Conservation (phyloP, 2,329 filamentous ascomycete species). For the Tolypocladium inflatum region DNA sequence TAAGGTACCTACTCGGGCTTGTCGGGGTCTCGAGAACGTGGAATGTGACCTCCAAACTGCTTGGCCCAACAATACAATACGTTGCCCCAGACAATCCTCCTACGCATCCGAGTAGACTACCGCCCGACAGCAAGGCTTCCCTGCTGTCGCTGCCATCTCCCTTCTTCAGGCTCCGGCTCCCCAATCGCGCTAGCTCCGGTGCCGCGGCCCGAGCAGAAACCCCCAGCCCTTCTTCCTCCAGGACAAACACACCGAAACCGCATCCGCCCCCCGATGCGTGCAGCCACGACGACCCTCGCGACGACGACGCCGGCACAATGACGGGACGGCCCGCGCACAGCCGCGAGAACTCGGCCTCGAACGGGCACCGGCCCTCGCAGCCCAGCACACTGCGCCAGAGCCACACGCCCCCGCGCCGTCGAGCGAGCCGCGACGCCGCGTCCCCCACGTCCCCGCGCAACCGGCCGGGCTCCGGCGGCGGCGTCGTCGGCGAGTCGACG, state of each 20-base stretch:
- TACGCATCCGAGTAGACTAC: neutral
- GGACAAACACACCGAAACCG: neutral
- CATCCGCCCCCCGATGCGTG: neutral
- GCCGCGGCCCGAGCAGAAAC: neutral
- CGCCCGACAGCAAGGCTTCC: neutral
- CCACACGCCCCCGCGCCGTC: slow-evolving; percentile 23
- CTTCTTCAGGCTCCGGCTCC: neutral
- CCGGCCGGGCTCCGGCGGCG: neutral
- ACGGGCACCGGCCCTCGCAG: slow-evolving; percentile 27
- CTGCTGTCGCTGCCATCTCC: neutral
- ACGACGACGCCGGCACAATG: slow-evolving; percentile 11
- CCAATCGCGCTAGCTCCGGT: neutral
- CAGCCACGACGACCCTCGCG: neutral
- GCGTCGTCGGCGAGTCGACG: slow-evolving; percentile 36
- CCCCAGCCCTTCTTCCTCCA: neutral
- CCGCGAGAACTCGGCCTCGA: slow-evolving; percentile 16
- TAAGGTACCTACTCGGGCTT: no score
- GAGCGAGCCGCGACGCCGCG: slow-evolving; percentile 8
- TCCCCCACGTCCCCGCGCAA: neutral
- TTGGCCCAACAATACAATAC: neutral
- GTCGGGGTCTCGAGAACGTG: neutral
- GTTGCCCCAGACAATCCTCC: neutral
- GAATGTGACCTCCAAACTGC: neutral
- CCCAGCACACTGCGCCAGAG: slow-evolving; percentile 38
- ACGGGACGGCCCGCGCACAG: slow-evolving; percentile 15